Conservation (phyloP, 192 early-diverging fungal species). For the Podila verticillata region DNA sequence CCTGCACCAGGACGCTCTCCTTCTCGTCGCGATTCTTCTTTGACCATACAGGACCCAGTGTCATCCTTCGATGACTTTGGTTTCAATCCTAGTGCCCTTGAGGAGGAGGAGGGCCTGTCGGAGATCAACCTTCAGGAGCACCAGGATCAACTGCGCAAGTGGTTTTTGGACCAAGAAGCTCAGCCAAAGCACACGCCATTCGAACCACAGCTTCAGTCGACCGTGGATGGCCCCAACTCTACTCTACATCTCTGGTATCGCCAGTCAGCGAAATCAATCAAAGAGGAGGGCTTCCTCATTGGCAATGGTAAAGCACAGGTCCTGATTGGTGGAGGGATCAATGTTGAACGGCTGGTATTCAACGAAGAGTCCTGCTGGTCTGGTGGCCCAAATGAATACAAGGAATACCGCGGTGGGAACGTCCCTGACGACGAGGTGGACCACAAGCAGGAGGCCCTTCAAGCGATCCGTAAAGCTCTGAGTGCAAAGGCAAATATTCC, state of each 20-base stretch:
- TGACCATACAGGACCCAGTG: background rate
- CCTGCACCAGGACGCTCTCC: background rate
- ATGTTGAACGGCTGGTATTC: constrained; percentile 28
- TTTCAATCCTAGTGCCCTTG: background rate
- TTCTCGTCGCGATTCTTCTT: background rate
- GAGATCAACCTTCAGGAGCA: too few species aligned
- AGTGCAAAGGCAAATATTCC: constrained; percentile 13
- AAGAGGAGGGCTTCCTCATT: constrained; percentile 18
- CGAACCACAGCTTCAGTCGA: background rate
- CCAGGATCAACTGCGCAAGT: too few species aligned
- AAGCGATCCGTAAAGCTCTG: constrained; percentile 4
- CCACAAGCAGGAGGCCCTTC: constrained; percentile 9
- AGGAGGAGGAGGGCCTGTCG: too few species aligned
- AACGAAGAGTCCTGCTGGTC: constrained; percentile 36
- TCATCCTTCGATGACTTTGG: background rate
- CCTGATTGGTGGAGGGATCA: constrained; percentile 26
- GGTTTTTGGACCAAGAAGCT: too few species aligned
- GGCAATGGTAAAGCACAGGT: constrained; percentile 32
- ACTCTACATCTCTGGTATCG: constrained; percentile 38
- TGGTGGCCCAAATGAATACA: constrained; percentile 25
- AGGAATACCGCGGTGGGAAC: constrained; percentile 35
- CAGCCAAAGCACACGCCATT: background rate
- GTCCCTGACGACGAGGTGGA: constrained; percentile 8
- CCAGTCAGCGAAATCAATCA: constrained; percentile 8
- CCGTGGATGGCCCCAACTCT: background rate